Base-by-base conservation (phyloP, 805 yeast genomes). In the Cyberlindnera lachancei region DNA sequence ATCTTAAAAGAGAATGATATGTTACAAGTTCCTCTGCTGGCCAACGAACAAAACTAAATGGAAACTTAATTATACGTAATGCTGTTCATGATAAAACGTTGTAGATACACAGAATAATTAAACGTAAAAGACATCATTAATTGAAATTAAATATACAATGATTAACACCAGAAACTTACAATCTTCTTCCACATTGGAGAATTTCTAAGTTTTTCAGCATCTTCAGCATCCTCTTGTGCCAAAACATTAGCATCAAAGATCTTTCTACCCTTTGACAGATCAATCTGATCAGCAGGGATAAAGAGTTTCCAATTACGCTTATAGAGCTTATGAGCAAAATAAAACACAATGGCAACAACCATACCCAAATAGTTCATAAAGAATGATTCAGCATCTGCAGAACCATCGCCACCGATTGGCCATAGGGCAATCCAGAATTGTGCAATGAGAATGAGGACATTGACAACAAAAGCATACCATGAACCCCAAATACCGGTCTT, bases 401-500 rank as follows among this genome's bases (percentile, higher is more conserved):
- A 55, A 25, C 48, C 51, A 46, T 43, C 52, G 16, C 59, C 59
- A 2, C 69, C 75, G 31, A 78, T 55, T 30, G 85, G 82, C 49
- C 64, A 75, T 31, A 76, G 53, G 7, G 82, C 79, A 30, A 76
- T 69, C 78, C 81, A 77, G 53, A 77, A 74, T 50, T 75, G 82
- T 3, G 76, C 79, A 31, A 68, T 55, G 17, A 76, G 46, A 19
- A 76, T 66, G 35, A 75, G 59, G 9, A 59, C 33, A 50, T 75
- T 70, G 41, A 78, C 55, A 10, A 61, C 31, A 11, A 70, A 50
- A 6, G 75, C 79, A 47, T 64, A 66, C 45, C 57, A 64, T 1
- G 80, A 74, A 10, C 79, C 80, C 52, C 55, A 58, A 7, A 62
- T 52, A 33, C 81, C 80, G 15, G 63, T 56, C 50, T 64, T 70